Conservation (phyloP, 352 stramenopile genomes). For the Globisporangium sylvaticum region DNA sequence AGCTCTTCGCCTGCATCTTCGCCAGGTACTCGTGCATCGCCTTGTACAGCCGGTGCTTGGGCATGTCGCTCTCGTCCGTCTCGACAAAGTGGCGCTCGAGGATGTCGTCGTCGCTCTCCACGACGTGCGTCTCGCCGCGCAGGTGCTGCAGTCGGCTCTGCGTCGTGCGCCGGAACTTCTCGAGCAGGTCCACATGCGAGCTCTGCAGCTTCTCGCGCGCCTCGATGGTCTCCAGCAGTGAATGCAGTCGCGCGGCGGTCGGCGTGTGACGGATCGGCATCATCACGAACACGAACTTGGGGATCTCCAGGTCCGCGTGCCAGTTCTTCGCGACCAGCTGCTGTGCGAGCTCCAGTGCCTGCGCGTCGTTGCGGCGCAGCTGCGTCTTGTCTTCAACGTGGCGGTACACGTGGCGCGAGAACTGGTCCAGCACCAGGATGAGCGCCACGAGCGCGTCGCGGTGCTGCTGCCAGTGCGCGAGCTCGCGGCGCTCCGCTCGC, state of each 20-base stretch:
- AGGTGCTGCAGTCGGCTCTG: slow-evolving; percentile 65
- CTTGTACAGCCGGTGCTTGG: slow-evolving; percentile 58
- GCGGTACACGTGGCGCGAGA: slow-evolving; percentile 79
- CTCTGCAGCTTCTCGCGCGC: slow-evolving; percentile 35
- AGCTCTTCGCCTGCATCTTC: slow-evolving; percentile 32
- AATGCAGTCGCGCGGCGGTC: slow-evolving; percentile 48
- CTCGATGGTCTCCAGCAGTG: slow-evolving; percentile 52
- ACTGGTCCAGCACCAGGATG: slow-evolving; percentile 85
- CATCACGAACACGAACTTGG: slow-evolving; percentile 72
- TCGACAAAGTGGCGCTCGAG: slow-evolving; percentile 58
- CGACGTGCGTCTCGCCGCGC: slow-evolving; percentile 19
- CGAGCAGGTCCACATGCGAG: slow-evolving; percentile 57
- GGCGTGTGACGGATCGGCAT: slow-evolving; percentile 86
- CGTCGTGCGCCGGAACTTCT: slow-evolving; percentile 83
- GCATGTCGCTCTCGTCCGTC: slow-evolving; percentile 69
- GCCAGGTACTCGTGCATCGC: slow-evolving; percentile 71
- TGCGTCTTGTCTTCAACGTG: slow-evolving; percentile 21
- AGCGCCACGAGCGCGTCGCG: slow-evolving; percentile 60
- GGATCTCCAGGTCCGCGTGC: slow-evolving; percentile 48
- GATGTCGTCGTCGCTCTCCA: slow-evolving; percentile 39
- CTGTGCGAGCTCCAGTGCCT: slow-evolving; percentile 41
- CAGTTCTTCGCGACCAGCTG: slow-evolving; percentile 43
- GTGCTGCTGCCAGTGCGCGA: slow-evolving; percentile 40
- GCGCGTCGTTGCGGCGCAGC: slow-evolving; percentile 38
- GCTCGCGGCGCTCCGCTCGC: slow-evolving; percentile 24